A percentile compares a stretch with the other conserved stretches of the same genome.
Conservation (phyloP, 495 filamentous ascomycete species). For the Daldinia caldariorum region DNA sequence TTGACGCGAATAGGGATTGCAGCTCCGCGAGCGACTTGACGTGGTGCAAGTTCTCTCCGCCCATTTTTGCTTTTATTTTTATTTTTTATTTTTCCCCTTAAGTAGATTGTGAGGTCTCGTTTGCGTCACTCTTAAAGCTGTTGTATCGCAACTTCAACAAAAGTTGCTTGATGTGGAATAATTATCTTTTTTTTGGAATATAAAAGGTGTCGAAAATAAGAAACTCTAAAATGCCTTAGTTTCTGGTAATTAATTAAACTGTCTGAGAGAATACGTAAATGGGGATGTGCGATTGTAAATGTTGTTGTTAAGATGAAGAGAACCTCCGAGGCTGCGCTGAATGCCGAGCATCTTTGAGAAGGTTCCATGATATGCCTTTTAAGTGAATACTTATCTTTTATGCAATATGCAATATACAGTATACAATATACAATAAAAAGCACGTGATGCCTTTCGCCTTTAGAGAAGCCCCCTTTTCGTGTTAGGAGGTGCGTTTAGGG, state of each 20-base stretch:
- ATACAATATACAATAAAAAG: slow-evolving; percentile 16
- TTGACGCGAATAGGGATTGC: slow-evolving; percentile 45
- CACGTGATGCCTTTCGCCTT: slow-evolving; percentile 8
- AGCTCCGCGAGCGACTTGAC: slow-evolving; percentile 49
- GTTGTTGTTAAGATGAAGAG: neutral
- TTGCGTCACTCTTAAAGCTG: neutral
- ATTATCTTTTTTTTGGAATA: too few relatives aligned
- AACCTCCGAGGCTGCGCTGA: neutral
- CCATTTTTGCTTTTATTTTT: slow-evolving; percentile 23
- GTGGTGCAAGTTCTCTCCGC: slow-evolving; percentile 42
- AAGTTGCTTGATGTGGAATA: neutral
- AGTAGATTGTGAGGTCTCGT: neutral
- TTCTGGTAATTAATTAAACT: neutral
- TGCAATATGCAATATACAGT: slow-evolving; percentile 17
- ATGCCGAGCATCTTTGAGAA: slow-evolving; percentile 25
- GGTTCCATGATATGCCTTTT: slow-evolving; percentile 33
- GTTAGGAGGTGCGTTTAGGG: neutral
- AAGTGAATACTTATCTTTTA: slow-evolving; percentile 36
- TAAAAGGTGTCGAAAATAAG: too few relatives aligned
- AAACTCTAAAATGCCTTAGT: neutral
- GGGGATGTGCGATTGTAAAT: neutral
- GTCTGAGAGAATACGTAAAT: neutral
- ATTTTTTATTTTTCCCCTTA: too few relatives aligned
- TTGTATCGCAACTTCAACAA: neutral
- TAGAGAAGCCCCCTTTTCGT: neutral